Conservation (phyloP, 768 basidiomycete genomes). For the Kwoniella bestiolae region DNA sequence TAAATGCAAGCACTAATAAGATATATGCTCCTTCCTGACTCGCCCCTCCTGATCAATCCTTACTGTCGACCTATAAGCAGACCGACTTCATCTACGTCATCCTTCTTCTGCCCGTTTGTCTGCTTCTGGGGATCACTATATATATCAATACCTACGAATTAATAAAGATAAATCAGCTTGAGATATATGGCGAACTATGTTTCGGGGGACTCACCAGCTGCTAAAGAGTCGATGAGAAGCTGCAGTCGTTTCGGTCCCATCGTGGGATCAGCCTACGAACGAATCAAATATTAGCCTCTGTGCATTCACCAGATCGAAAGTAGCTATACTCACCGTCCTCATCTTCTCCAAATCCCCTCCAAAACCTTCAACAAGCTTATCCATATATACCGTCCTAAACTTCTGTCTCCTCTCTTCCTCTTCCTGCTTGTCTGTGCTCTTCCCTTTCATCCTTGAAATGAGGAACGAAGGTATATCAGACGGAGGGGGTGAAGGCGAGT, state of each 20-base stretch:
- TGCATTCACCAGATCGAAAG: not conserved
- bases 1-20: not conserved
- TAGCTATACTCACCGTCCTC: conserved; percentile 35
- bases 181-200: too few relatives aligned
- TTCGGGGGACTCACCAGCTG: conserved; percentile 27
- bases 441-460: conserved; percentile 20
- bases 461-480: conserved; percentile 44
- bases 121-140: conserved; percentile 25
- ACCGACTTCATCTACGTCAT: conserved; percentile 27
- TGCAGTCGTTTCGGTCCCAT: conserved; percentile 30
- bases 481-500: conserved; percentile 46
- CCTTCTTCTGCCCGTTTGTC: not conserved
- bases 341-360: conserved; percentile 49
- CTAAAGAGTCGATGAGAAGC: conserved; percentile 29
- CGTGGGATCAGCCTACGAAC: conserved; percentile 23
- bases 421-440: conserved; percentile 12
- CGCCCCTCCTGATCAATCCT: too few relatives aligned
- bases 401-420: conserved; percentile 39
- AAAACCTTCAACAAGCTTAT: conserved; percentile 50
- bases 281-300: not conserved
- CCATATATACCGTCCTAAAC: conserved; percentile 52
- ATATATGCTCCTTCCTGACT: too few relatives aligned
- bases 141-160: conserved; percentile 26
- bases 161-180: too few relatives aligned
- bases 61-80: conserved; percentile 19